Evolutionary conservation across 2,329 filamentous ascomycete genomes (phyloP), one percentile per base, ranked within the genome.

Genomic region (Aspergillus ruber): DNA sequence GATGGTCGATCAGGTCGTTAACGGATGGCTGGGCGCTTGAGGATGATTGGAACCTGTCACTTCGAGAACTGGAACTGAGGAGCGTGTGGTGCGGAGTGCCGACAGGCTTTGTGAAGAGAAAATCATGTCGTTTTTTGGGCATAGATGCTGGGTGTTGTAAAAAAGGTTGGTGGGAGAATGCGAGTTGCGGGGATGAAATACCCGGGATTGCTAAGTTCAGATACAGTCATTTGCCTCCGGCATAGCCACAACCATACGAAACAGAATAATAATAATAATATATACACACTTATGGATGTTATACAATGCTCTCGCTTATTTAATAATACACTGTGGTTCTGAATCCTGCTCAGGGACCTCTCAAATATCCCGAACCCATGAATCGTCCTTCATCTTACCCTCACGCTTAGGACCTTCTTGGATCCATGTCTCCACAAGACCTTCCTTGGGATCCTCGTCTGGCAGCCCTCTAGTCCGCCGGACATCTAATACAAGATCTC

Each of bases 401-500:
- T 80, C 78, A 29, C 67, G 63, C 51, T 73, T 73, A 0, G 65
- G 65, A 0, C 79, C 79, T 59, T 81, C 81, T 53, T 71, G 68
- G 32, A 79, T 74, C 85, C 88, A 97, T 1, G 90, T 95, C 67
- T 91, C 87, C 0, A 86, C 88, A 23, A 90, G 70, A 7, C 83
- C 85, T 42, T 83, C 79, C 56, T 86, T 84, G 0, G 86, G 83
- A 57, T 95, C 88, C 56, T 94, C 85, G 50, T 95, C 89, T 1
- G 86, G 80, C 52, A 86, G 81, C 1, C 90, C 90, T 49, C 86
- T 72, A 40, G 77, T 77, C 54, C 81, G 76, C 52, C 91, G 79
- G 18, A 97, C 77, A 59, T 88, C 88, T 44, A 91, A 69, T 2
- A 98, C 85, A 64, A 94, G 86, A 47, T 86, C 78, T 43, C 93